Conservation (phyloP, 73 alveolate genomes). For the Halteria grandinella region DNA sequence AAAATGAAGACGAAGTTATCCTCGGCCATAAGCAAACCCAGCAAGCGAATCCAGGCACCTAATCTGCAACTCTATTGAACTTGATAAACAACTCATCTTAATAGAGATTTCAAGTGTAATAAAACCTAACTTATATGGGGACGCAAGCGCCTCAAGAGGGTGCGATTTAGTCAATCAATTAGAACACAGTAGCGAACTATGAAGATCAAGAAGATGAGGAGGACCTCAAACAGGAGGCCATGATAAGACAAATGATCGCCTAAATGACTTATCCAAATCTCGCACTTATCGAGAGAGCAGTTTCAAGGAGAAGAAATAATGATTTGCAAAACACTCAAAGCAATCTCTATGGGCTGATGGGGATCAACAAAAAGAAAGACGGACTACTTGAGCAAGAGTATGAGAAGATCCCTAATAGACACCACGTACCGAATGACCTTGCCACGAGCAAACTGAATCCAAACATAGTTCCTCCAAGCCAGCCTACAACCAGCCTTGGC, state of each 20-base stretch:
- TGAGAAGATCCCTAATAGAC: slow-evolving; percentile 60
- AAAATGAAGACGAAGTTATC: slow-evolving; percentile 10
- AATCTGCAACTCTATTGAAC: no score
- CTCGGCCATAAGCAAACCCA: no score
- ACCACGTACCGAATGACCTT: slow-evolving; percentile 27
- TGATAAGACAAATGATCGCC: background rate
- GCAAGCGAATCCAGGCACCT: no score
- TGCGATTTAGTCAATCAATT: no score
- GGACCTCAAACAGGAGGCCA: slow-evolving; percentile 6
- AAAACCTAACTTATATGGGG: no score
- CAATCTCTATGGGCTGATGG: slow-evolving; percentile 13
- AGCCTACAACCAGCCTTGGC: slow-evolving; percentile 63
- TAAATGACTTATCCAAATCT: slow-evolving; percentile 26
- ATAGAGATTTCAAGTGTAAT: no score
- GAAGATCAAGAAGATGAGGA: slow-evolving; percentile 26
- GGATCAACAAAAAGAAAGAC: background rate
- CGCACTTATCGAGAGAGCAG: slow-evolving; percentile 22
- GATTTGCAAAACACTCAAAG: slow-evolving; percentile 20
- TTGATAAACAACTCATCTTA: no score
- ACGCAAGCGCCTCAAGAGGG: no score
- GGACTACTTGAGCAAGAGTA: slow-evolving; percentile 43
- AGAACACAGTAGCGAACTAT: no score
- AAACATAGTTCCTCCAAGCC: slow-evolving; percentile 22
- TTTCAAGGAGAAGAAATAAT: slow-evolving; percentile 19
- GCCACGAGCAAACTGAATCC: slow-evolving; percentile 40